These are phyloP conservation scores for Cyberlindnera sargentensis DNA, from an alignment of 805 yeast species.

Conservation along the genomic window DNA sequence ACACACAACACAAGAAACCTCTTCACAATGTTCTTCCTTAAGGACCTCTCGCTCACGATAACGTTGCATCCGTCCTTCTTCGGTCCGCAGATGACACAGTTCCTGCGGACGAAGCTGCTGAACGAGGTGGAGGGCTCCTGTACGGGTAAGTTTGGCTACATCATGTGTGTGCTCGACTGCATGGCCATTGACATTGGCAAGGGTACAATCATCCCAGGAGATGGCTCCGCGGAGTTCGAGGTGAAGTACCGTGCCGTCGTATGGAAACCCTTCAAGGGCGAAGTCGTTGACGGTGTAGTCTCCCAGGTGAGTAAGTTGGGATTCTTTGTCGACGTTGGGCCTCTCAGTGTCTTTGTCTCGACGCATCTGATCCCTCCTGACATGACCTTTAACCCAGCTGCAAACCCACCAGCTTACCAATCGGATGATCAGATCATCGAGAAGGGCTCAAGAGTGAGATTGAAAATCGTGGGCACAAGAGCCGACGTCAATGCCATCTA, in stretches of 20 bases:
- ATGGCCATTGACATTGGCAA: slow-evolving; percentile 93
- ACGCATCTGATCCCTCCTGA: slow-evolving; percentile 93
- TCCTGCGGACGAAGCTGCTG: slow-evolving; percentile 77
- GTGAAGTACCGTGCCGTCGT: slow-evolving; percentile 95
- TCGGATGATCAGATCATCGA: slow-evolving; percentile 92
- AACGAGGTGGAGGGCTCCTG: slow-evolving; percentile 98
- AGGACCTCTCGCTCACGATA: slow-evolving; percentile 85
- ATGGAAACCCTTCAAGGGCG: slow-evolving; percentile 98
- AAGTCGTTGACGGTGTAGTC: slow-evolving; percentile 95
- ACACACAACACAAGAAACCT: background rate
- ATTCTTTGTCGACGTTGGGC: slow-evolving; percentile 97
- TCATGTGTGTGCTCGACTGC: slow-evolving; percentile 91
- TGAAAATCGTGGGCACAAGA: slow-evolving; percentile 94
- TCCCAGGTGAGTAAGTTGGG: slow-evolving; percentile 93
- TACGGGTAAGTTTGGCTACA: slow-evolving; percentile 97
- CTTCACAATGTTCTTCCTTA: slow-evolving; percentile 40
- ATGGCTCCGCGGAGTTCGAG: slow-evolving; percentile 93
- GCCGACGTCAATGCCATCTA: slow-evolving; percentile 96
- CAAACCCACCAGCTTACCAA: slow-evolving; percentile 97
- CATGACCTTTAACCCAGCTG: slow-evolving; percentile 88
- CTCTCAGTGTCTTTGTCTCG: slow-evolving; percentile 88
- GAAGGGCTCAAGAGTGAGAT: slow-evolving; percentile 88
- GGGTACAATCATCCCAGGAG: slow-evolving; percentile 84
- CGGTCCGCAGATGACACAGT: slow-evolving; percentile 97
- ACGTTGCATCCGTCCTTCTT: slow-evolving; percentile 96